These are phyloP conservation scores for Teratosphaeria pseudoeucalypti DNA, from an alignment of 2,329 filamentous ascomycete species.

Conservation along the genomic window DNA sequence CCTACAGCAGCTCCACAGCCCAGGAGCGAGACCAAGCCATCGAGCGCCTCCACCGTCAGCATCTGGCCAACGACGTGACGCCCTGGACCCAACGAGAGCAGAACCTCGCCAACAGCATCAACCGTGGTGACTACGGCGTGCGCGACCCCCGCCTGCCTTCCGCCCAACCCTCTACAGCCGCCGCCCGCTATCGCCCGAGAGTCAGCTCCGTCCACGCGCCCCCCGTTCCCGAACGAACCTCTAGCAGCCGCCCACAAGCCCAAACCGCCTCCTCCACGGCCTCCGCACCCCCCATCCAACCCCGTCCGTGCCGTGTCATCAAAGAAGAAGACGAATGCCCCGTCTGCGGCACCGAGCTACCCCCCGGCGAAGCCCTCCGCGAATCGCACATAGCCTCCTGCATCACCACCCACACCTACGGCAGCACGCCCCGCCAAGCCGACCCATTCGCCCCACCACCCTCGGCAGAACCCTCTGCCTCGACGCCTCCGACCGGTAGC, in stretches of 20 bases:
- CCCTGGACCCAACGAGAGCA: neutral
- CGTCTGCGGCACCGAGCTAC: conserved; percentile 62
- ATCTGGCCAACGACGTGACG: neutral
- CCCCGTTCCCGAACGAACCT: neutral
- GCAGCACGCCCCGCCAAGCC: conserved; percentile 1
- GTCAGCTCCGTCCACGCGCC: neutral
- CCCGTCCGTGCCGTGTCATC: conserved; percentile 14
- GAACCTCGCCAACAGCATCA: neutral
- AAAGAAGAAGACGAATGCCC: conserved; percentile 70
- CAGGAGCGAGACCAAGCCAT: neutral
- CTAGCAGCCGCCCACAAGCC: neutral
- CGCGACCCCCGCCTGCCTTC: neutral
- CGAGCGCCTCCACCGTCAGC: neutral
- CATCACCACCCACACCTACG: conserved; percentile 18
- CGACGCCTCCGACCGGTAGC: neutral
- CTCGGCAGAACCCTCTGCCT: conserved; percentile 9
- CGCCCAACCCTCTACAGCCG: neutral
- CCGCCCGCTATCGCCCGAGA: neutral
- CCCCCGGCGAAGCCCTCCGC: conserved; percentile 38
- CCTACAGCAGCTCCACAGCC: neutral
- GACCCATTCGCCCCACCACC: conserved; percentile 6
- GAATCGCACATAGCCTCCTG: conserved; percentile 34
- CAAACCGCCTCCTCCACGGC: neutral
- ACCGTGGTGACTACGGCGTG: neutral
- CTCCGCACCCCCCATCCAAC: neutral